phyloP scores from a whole-genome alignment of 371 early-diverging fungal genomes.

The Zychaea mexicana region DNA sequence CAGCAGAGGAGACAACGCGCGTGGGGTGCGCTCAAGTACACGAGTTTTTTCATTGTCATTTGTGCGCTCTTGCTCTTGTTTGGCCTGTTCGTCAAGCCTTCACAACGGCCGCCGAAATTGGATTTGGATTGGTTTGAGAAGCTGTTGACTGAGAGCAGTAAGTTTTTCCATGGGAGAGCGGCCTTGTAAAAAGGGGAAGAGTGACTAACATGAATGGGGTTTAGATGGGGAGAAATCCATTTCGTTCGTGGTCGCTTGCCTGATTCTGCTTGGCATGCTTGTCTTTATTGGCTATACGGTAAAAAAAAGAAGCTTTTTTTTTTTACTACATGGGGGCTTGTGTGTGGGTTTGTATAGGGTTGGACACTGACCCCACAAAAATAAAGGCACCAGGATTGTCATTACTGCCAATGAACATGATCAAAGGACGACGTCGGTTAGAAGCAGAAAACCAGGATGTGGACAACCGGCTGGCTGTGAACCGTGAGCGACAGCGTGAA shows the following conservation, averaged over 20 bases:
- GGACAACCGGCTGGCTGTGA: constrained; percentile 30
- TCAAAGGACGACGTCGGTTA: constrained; percentile 42
- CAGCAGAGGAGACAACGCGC: constrained; percentile 41
- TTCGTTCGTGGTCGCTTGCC: constrained; percentile 51
- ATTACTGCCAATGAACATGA: constrained; percentile 49
- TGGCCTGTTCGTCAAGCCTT: constrained; percentile 51
- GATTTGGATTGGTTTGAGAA: constrained; percentile 61
- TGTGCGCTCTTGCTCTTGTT: constrained; percentile 40
- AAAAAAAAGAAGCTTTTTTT: constrained; percentile 13
- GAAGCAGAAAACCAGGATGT: constrained; percentile 45
- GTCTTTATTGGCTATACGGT: constrained; percentile 58
- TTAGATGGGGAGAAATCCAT: constrained; percentile 51
- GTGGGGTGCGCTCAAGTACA: constrained; percentile 53
- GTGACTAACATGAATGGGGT: neutral
- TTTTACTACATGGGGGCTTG: no score
- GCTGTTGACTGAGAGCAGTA: constrained; percentile 50
- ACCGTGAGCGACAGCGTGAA: constrained; percentile 46
- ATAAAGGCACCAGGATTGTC: constrained; percentile 60
- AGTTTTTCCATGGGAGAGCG: constrained; percentile 4
- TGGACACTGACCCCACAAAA: constrained; percentile 25
- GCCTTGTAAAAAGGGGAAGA: no score
- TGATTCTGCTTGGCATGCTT: constrained; percentile 48
- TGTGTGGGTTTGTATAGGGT: no score
- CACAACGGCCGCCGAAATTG: constrained; percentile 31
- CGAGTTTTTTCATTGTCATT: constrained; percentile 57